Evolutionary conservation across 1,284 basidiomycete genomes (phyloP), one percentile per base, ranked within the genome.

Genomic region (Irpex lacteus): DNA sequence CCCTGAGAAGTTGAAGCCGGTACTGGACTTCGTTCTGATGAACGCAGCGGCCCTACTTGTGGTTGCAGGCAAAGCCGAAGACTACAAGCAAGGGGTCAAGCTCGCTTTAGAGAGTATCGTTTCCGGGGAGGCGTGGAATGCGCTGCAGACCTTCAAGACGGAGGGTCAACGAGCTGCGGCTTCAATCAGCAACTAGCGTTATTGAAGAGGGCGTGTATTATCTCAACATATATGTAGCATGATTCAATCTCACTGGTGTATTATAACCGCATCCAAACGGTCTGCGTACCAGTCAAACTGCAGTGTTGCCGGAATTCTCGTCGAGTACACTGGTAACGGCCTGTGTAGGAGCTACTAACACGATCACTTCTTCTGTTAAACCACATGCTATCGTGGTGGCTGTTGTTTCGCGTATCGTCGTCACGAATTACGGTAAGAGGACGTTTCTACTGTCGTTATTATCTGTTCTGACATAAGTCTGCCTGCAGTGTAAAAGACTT

Each of bases 21-120:
- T 95, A 60, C 74, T 87, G 44, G 89, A 96, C 71, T 97, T 95
- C 73, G 92, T 97, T 63, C 77, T 95, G 62, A 77, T 97, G 76
- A 97, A 97, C 71, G 85, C 94, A 0, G 86, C 93, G 5, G 94
- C 94, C 5, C 74, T 97, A 60, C 78, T 98, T 50, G 86, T 94
- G 19, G 86, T 97, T 3, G 87, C 92, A 2, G 94, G 94, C 1
- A 66, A 90, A 50, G 93, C 89, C 15, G 73, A 74, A 44, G 84
- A 89, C 72, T 92, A 86, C 73, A 84, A 84, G 72, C 85, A 95
- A 21, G 95, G 94, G 1, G 88, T 92, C 0, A 75, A 76, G 63
- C 71, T 92, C 68, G 95, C 94, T n/a, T 78, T 83, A 70, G 82
- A 91, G 75, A 90, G 90, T 64, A 79, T 97, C 19, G 78, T 78